phyloP scores from a whole-genome alignment of 768 basidiomycete genomes.

The Astraeus odoratus region DNA sequence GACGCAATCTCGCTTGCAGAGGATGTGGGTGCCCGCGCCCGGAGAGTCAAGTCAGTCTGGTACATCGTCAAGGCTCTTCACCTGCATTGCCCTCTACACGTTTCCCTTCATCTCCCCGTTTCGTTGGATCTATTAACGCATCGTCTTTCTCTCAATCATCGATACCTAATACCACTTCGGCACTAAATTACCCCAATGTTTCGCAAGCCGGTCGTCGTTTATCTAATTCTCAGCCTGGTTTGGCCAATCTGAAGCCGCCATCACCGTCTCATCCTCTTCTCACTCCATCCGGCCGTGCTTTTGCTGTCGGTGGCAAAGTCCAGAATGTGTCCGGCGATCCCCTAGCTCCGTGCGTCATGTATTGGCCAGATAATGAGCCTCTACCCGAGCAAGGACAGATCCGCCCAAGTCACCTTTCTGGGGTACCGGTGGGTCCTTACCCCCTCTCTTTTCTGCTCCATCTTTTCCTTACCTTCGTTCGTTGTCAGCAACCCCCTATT shows the following conservation, averaged over 20 bases:
- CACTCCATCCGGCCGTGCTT: constrained; percentile 76
- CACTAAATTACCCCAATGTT: constrained; percentile 25
- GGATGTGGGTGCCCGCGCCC: constrained; percentile 65
- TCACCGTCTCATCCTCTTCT: constrained; percentile 61
- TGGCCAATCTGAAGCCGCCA: constrained; percentile 26
- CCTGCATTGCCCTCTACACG: constrained; percentile 17
- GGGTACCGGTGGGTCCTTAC: constrained; percentile 41
- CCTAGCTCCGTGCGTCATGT: constrained; percentile 70
- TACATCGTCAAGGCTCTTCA: constrained; percentile 24
- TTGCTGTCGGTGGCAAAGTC: constrained; percentile 71
- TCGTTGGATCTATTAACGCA: constrained; percentile 12
- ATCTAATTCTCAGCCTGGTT: constrained; percentile 17
- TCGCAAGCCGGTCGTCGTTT: constrained; percentile 21
- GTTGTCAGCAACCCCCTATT: constrained; percentile 70
- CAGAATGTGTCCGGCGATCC: constrained; percentile 76
- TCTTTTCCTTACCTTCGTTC: constrained; percentile 1
- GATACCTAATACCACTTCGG: constrained; percentile 23
- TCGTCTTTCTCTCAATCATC: constrained; percentile 11
- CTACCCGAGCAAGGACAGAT: constrained; percentile 78
- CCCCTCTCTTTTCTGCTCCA: background rate
- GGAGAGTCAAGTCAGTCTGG: constrained; percentile 24
- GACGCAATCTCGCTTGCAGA: constrained; percentile 72
- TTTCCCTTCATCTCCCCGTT: constrained; percentile 21
- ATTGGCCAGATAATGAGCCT: constrained; percentile 87
- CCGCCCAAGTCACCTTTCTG: constrained; percentile 48